A percentile compares a stretch with the other conserved stretches of the same genome.
These are phyloP conservation scores for Heliocybe sulcata DNA, from an alignment of 1,284 basidiomycete genomes.

Conservation along the genomic window DNA sequence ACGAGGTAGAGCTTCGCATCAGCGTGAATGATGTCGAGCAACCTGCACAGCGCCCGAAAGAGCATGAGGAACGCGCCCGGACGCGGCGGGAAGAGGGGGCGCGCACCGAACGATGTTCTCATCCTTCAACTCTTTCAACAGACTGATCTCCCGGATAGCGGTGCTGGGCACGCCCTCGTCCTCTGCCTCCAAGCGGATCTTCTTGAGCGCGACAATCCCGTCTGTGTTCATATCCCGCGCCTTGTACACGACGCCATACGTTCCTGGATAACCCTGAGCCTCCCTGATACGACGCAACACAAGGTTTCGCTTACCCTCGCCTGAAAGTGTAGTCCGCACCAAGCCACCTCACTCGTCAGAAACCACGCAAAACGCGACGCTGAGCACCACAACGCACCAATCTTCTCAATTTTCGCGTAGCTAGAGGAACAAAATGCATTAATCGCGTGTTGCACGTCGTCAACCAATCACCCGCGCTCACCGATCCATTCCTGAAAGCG, in stretches of 20 bases:
- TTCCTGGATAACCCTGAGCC: conserved; percentile 49
- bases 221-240: conserved; percentile 71
- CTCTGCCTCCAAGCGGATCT: conserved; percentile 96
- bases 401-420: conserved; percentile 33
- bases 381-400: conserved; percentile 19
- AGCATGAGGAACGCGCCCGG: neutral
- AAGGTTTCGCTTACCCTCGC: conserved; percentile 41
- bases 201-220: conserved; percentile 89
- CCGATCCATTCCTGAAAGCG: neutral
- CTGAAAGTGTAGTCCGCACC: conserved; percentile 24
- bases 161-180: conserved; percentile 98
- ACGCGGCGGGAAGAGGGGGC: neutral
- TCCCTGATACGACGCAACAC: neutral
- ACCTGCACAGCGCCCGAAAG: conserved; percentile 33
- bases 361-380: neutral
- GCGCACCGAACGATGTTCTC: conserved; percentile 88
- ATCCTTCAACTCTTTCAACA: conserved; percentile 94
- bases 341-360: conserved; percentile 2
- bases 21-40: conserved; percentile 95
- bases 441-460: neutral
- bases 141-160: conserved; percentile 94
- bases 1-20: conserved; percentile 97
- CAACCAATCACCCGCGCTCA: neutral
- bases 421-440: conserved; percentile 9
- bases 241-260: conserved; percentile 98